Conservation (phyloP, 345 rosid species). For the Heritiera littoralis region DNA sequence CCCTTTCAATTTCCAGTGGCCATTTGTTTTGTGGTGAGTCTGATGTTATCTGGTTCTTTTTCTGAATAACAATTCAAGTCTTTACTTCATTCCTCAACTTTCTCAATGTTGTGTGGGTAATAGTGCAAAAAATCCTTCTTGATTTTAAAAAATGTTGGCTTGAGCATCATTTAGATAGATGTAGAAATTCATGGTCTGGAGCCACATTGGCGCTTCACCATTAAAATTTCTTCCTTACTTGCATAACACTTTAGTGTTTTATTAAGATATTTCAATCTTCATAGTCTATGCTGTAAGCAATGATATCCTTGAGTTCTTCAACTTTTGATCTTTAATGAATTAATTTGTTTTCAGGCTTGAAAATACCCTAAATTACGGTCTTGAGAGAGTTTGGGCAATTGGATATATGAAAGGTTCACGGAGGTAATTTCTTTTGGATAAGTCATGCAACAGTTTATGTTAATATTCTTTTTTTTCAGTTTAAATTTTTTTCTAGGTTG, state of each 20-base stretch:
- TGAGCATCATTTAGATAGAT: slow-evolving; percentile 1
- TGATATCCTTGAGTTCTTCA: neutral
- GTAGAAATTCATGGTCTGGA: slow-evolving; percentile 9
- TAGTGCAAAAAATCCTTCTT: neutral
- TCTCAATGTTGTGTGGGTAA: neutral
- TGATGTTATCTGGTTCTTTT: neutral
- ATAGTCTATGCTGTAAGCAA: neutral
- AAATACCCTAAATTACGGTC: slow-evolving; percentile 74
- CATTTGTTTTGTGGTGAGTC: slow-evolving; percentile 3
- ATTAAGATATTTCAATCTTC: neutral
- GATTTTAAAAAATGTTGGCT: neutral
- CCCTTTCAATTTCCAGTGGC: neutral
- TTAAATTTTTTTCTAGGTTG: neutral
- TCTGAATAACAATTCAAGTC: neutral
- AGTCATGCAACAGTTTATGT: neutral
- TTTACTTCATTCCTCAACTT: neutral
- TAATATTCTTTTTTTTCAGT: neutral
- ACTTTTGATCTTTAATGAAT: neutral
- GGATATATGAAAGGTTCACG: slow-evolving; percentile 90
- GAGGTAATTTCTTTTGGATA: slow-evolving; percentile 52
- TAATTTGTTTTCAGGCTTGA: slow-evolving; percentile 58
- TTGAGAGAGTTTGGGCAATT: slow-evolving; percentile 97
- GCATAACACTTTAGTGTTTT: neutral
- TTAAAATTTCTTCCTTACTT: neutral
- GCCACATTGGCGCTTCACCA: neutral